Evolutionary conservation across 2,329 filamentous ascomycete species (phyloP), one percentile per base, ranked within the genome.

Genomic region (Zarea fungicola): DNA sequence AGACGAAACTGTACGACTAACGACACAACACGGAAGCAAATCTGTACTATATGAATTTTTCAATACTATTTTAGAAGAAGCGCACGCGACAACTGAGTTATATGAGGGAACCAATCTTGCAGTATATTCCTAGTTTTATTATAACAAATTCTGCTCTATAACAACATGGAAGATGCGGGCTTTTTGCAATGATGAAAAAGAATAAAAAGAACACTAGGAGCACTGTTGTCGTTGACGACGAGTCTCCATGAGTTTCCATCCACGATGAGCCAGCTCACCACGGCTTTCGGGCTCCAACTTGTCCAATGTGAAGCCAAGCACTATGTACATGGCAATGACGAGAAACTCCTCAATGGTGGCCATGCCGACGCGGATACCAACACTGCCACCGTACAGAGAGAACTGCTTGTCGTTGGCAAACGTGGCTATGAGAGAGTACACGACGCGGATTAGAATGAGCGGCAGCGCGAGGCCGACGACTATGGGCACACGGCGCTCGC

Each of bases 301-400:
- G 9, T 23, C 5, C 10, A 42, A 19, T 18, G 40, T 32, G 43
- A 74, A 52, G 0, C 73, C 73, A 9, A 72, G 54, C 3, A 46
- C 53, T 50, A 72, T 65, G 34, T 70, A 71, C 31, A 74, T 63
- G 5, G 66, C 37, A 3, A 77, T 67, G 18, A 75, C 65, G 7
- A 69, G 56, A 32, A 79, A 67, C 60, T 81, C 77, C 63, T 75
- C 72, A 21, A 78, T 50, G 6, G 77, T 62, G 5, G 69, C 64
- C 67, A 79, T 72, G 34, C 70, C 67, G 7, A 77, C 54, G 31
- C 57, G 55, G 32, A 76, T 62, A 2, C 66, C 66, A 23, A 63
- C 52, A 32, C 64, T 65, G 13, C 72, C 70, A 23, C 56, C 64
- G 21, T 71, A 54, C 19, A 66, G 56, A 51, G 65, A 75, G 61